These are phyloP conservation scores for Penicillium atrosanguineum DNA, from an alignment of 495 filamentous ascomycete genomes.

Conservation along the genomic window DNA sequence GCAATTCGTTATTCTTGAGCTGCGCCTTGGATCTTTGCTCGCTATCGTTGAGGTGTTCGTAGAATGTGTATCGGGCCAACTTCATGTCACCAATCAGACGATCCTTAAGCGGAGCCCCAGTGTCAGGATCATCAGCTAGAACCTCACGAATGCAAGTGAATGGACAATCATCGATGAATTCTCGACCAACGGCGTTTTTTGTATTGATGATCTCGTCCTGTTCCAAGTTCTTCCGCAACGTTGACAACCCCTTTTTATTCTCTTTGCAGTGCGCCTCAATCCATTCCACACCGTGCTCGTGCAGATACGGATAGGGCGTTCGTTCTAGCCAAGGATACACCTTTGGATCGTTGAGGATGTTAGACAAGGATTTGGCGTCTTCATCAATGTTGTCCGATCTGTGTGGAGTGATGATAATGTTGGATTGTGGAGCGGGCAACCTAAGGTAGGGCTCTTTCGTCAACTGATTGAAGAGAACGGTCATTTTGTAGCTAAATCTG, in stretches of 20 bases:
- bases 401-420: conserved; percentile 33
- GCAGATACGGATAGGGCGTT: conserved; percentile 23
- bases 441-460: conserved; percentile 27
- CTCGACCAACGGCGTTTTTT: not conserved
- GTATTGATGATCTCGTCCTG: not conserved
- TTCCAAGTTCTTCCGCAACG: conserved; percentile 2
- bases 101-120: conserved; percentile 13
- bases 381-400: conserved; percentile 7
- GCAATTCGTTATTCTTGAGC: conserved; percentile 16
- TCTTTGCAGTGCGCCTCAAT: conserved; percentile 3
- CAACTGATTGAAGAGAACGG: conserved; percentile 10
- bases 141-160: conserved; percentile 28
- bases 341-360: conserved; percentile 20
- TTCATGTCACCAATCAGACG: conserved; percentile 21
- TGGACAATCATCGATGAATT: conserved; percentile 20
- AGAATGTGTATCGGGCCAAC: conserved; percentile 22
- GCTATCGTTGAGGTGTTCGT: conserved; percentile 17
- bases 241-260: not conserved
- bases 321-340: conserved; percentile 17
- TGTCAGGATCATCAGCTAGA: not conserved
- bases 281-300: conserved; percentile 15
- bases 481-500: not conserved
- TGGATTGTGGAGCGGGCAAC: conserved; percentile 18
- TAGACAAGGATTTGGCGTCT: conserved; percentile 1
- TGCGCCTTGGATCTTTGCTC: conserved; percentile 14